Evolutionary conservation across 371 early-diverging fungal species (phyloP), one percentile per base, ranked within the genome.

Genomic region (Vairimorpha necatrix): DNA sequence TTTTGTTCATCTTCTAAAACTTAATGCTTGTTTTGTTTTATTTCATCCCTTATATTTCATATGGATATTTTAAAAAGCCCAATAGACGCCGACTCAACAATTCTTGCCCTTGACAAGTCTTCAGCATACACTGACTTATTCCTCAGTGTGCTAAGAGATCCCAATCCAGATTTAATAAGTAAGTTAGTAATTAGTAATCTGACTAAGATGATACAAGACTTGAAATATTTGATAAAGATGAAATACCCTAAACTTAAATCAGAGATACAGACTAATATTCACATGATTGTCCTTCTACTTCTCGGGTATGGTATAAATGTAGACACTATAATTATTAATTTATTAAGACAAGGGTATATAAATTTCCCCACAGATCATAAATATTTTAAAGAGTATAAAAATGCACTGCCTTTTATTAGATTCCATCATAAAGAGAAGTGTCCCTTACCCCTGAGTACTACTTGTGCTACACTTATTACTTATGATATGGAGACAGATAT

Each of bases 181-280:
- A 50, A 50, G 22, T 22, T 50, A 6, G 50, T 50, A n/a, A 50
- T 50, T 11, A 50, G 22, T 50, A 11, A 50, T 50, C 22, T 50
- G 4, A 13, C 11, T 50, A 6, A n/a, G 22, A 50, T 50, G 50
- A 50, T 50, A 50, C 14, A 14, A 13, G 50, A 50, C 22, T 11
- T 50, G 16, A 74, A 74, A 47, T 65, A 74, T 30, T 47, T 74
- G 6, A 74, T 74, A 33, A 74, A 74, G 48, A 67, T 67, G 30
- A 74, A 74, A 61, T 67, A 48, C 34, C 14, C 48, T 42, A 53
- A 36, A n/a, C 53, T 74, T n/a, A 74, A 42, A n/a, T 22, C 39
- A 30, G 48, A 46, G 1, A 63, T 58, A 32, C 36, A 24, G 33
- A 46, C 2, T n/a, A 74, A 74, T 61, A 26, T 74, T 24, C 26